A percentile compares a stretch with the other conserved stretches of the same genome.
Evolutionary conservation across 2,329 filamentous ascomycete genomes (phyloP).

Genomic region (Hirsutella rhossiliensis): DNA sequence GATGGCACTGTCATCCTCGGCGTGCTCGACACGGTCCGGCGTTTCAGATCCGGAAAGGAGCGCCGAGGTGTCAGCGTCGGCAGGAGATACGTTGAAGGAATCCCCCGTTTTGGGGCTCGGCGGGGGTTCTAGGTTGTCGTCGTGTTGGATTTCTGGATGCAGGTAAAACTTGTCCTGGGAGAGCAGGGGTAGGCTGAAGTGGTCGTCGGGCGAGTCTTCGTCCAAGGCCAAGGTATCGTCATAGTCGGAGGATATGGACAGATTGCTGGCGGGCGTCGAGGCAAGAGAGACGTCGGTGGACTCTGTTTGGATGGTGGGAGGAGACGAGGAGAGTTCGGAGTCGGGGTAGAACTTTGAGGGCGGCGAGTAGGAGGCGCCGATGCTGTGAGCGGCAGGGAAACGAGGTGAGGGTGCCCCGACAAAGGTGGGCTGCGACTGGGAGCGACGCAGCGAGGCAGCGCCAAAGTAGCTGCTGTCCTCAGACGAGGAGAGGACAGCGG

Average conservation of each 20-base stretch:
- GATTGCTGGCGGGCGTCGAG: conserved; percentile 51
- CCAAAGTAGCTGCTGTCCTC: conserved; percentile 48
- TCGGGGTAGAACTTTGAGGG: conserved; percentile 30
- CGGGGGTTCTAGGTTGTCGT: conserved; percentile 35
- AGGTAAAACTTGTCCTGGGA: conserved; percentile 33
- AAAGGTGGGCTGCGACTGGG: conserved; percentile 49
- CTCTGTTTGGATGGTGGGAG: conserved; percentile 35
- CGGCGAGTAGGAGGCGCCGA: conserved; percentile 33
- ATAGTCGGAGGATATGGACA: conserved; percentile 47
- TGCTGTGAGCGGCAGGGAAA: conserved; percentile 29
- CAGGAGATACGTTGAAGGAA: conserved; percentile 39
- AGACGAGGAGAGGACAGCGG: conserved; percentile 37
- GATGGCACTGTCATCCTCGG: conserved; percentile 70
- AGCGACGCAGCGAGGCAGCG: conserved; percentile 40
- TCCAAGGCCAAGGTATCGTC: conserved; percentile 35
- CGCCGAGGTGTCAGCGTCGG: conserved; percentile 39
- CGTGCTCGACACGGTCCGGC: conserved; percentile 43
- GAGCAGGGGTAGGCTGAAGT: conserved; percentile 33
- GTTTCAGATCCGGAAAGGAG: conserved; percentile 45
- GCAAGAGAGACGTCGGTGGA: conserved; percentile 44
- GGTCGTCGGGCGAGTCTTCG: conserved; percentile 32
- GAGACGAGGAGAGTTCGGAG: conserved; percentile 42
- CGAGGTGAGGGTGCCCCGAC: conserved; percentile 29
- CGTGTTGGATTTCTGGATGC: conserved; percentile 15
- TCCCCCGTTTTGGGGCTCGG: conserved; percentile 36